Evolutionary conservation across 306 rosid species (phyloP).

Genomic region (Ormosia emarginata): DNA sequence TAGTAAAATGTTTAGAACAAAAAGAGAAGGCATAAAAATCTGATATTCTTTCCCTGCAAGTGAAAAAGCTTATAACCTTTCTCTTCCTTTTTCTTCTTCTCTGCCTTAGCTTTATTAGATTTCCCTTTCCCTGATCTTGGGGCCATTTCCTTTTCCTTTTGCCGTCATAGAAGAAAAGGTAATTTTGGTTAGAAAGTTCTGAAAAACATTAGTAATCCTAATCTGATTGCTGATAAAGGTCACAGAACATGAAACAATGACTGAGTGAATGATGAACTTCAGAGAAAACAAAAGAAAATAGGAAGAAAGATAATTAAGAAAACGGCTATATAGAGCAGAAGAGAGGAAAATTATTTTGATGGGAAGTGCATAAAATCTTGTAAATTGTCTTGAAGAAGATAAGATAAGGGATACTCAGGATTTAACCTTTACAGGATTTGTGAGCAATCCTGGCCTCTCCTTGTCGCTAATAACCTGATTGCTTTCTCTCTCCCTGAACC

Average conservation of each 20-base stretch:
- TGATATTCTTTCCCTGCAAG: background rate
- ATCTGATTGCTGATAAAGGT: background rate
- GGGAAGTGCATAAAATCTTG: background rate
- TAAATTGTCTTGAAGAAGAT: slow-evolving; percentile 44
- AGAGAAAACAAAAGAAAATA: background rate
- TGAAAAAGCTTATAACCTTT: slow-evolving; percentile 56
- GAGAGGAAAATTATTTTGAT: background rate
- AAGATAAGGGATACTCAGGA: slow-evolving; percentile 61
- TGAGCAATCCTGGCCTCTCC: slow-evolving; percentile 54
- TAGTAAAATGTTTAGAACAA: too few relatives aligned
- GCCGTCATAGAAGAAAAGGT: background rate
- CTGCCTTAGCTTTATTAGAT: slow-evolving; percentile 67
- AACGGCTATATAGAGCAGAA: background rate
- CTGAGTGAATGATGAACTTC: slow-evolving; percentile 11
- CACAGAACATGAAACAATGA: background rate
- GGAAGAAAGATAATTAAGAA: background rate
- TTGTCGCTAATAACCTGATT: slow-evolving; percentile 43
- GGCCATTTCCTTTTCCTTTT: slow-evolving; percentile 48
- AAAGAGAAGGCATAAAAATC: background rate
- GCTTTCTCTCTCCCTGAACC: slow-evolving; percentile 2
- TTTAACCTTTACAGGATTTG: slow-evolving; percentile 52
- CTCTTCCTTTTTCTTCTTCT: slow-evolving; percentile 92
- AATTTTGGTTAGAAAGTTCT: background rate
- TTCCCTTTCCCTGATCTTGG: slow-evolving; percentile 84
- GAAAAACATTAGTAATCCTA: background rate